phyloP scores from a whole-genome alignment of 2,329 filamentous ascomycete species.

The Pestalotiopsis sp. region DNA sequence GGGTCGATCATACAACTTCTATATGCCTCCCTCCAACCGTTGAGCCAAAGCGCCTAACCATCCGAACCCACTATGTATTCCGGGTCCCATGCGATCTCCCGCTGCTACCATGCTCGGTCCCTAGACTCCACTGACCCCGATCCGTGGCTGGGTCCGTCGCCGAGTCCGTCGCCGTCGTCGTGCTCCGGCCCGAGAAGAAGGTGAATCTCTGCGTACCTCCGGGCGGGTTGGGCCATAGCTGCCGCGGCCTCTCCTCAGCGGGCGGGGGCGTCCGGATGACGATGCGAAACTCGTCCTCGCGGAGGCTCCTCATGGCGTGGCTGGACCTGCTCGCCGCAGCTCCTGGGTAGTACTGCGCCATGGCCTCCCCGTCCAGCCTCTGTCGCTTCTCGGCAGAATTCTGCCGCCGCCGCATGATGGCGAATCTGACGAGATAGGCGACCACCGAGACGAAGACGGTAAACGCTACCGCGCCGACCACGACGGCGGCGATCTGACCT shows the following conservation, averaged over 20 bases:
- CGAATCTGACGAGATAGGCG: not conserved
- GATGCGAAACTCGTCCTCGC: slow-evolving; percentile 1
- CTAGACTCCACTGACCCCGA: slow-evolving; percentile 3
- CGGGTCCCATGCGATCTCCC: not conserved
- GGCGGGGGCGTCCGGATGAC: slow-evolving; percentile 1
- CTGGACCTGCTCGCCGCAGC: not conserved
- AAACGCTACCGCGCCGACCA: not conserved
- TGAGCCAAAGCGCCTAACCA: too few species aligned
- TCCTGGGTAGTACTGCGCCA: not conserved
- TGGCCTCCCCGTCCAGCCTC: not conserved
- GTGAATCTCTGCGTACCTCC: slow-evolving; percentile 7
- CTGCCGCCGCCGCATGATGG: not conserved
- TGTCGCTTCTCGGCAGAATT: not conserved
- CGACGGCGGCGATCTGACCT: slow-evolving; percentile 1
- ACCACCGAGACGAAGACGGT: not conserved
- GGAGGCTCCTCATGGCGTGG: not conserved
- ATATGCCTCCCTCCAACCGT: too few species aligned
- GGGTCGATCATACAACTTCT: too few species aligned
- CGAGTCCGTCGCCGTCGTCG: not conserved
- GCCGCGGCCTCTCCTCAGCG: not conserved
- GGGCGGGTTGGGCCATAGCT: slow-evolving; percentile 4
- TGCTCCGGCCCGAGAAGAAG: slow-evolving; percentile 9
- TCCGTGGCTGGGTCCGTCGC: not conserved
- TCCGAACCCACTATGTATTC: not conserved
- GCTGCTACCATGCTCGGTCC: slow-evolving; percentile 2